Evolutionary conservation across 2,329 filamentous ascomycete species (phyloP).

Genomic region (Blumeriella jaapii): DNA sequence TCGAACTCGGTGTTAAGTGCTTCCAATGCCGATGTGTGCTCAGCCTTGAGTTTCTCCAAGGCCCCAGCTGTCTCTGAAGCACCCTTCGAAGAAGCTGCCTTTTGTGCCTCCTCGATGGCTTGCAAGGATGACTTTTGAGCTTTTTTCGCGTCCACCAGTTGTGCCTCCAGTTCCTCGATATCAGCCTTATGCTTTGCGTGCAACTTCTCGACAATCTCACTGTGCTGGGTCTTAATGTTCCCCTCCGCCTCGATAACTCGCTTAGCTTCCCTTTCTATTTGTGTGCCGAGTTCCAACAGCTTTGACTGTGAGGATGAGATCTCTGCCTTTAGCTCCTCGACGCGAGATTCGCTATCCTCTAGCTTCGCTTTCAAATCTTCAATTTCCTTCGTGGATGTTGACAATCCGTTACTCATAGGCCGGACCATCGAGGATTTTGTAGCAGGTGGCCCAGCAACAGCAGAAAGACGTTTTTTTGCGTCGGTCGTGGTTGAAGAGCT

Average conservation of each 20-base stretch:
- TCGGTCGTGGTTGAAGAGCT: constrained; percentile 32
- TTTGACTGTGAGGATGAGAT: constrained; percentile 44
- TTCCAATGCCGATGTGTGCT: constrained; percentile 25
- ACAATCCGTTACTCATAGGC: constrained; percentile 7
- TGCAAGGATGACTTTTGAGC: constrained; percentile 22
- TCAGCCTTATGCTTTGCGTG: constrained; percentile 21
- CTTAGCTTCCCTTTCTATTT: constrained; percentile 34
- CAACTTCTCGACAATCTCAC: constrained; percentile 34
- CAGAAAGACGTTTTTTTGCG: constrained; percentile 47
- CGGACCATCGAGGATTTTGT: constrained; percentile 34
- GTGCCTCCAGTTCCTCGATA: constrained; percentile 20
- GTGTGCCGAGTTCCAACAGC: constrained; percentile 41
- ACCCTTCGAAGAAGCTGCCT: constrained; percentile 18
- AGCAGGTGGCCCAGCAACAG: constrained; percentile 30
- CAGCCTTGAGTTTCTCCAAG: constrained; percentile 31
- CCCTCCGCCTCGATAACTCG: constrained; percentile 31
- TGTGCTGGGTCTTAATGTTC: constrained; percentile 32
- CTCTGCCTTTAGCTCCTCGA: constrained; percentile 44
- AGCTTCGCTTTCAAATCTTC: constrained; percentile 51
- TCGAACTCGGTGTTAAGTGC: constrained; percentile 32
- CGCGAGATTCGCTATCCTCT: constrained; percentile 44
- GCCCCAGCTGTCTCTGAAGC: constrained; percentile 32
- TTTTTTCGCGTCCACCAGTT: constrained; percentile 21
- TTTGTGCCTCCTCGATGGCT: constrained; percentile 24
- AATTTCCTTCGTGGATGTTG: constrained; percentile 38